Percentiles rank a stretch among this genome's conserved stretches.
These are phyloP conservation scores for Scheffersomyces stipitis DNA, from an alignment of 805 yeast species.

Conservation along the genomic window DNA sequence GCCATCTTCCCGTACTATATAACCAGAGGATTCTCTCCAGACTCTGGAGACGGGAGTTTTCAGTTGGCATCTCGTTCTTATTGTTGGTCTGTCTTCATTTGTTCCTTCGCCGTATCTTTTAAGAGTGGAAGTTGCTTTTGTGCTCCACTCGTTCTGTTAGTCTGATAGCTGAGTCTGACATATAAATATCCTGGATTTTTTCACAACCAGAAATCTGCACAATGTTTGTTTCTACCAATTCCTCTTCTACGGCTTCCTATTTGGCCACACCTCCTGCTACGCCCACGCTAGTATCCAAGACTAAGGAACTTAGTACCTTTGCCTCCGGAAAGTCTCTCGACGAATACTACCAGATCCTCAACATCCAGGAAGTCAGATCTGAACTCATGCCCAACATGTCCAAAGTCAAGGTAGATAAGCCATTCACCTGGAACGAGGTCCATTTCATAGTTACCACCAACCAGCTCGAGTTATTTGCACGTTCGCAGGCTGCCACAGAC, in stretches of 20 bases:
- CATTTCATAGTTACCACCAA: constrained; percentile 38
- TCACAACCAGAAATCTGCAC: too few relatives aligned
- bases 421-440: constrained; percentile 50
- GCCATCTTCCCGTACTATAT: too few relatives aligned
- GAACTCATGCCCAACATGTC: constrained; percentile 40
- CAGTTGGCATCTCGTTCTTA: too few relatives aligned
- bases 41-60: too few relatives aligned
- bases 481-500: constrained; percentile 45
- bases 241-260: constrained; percentile 4
- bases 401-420: constrained; percentile 28
- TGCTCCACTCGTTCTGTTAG: too few relatives aligned
- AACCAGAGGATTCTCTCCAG: too few relatives aligned
- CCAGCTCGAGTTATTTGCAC: constrained; percentile 46
- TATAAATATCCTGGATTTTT: too few relatives aligned
- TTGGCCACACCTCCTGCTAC: constrained; percentile 14
- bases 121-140: too few relatives aligned
- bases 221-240: too few relatives aligned
- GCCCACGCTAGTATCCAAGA: constrained; percentile 1
- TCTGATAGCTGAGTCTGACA: too few relatives aligned
- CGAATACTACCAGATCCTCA: constrained; percentile 11
- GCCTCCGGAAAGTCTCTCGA: constrained; percentile 3
- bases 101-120: too few relatives aligned
- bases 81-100: too few relatives aligned
- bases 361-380: constrained; percentile 22
- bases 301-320: background rate